A percentile compares a stretch with the other conserved stretches of the same genome.
Evolutionary conservation across 257 asterid species (phyloP).

Genomic region (Scutellaria minor): DNA sequence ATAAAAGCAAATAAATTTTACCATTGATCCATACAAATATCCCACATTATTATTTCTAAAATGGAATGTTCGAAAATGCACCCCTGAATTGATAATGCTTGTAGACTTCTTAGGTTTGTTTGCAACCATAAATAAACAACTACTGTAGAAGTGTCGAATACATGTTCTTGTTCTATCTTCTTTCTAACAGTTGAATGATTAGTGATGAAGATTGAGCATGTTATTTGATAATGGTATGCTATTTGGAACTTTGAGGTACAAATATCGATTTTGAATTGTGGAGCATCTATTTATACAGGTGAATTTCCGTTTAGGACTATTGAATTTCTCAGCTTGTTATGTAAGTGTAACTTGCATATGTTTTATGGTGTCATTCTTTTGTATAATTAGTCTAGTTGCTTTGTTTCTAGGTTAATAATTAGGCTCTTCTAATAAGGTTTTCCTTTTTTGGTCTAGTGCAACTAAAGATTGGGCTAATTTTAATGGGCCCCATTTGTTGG

Average conservation of each 20-base stretch:
- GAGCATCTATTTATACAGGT: too few relatives aligned
- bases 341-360: too few relatives aligned
- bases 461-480: too few relatives aligned
- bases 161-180: conserved; percentile 11
- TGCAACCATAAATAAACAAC: neutral
- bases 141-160: neutral
- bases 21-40: conserved; percentile 3
- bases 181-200: neutral
- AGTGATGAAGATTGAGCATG: neutral
- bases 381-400: neutral
- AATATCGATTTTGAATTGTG: too few relatives aligned
- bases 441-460: too few relatives aligned
- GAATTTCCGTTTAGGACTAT: too few relatives aligned
- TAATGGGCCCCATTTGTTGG: too few relatives aligned
- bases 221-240: too few relatives aligned
- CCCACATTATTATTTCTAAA: too few relatives aligned
- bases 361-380: too few relatives aligned
- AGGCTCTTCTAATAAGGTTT: neutral
- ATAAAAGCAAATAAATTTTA: neutral
- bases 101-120: conserved; percentile 20
- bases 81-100: neutral
- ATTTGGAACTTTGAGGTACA: too few relatives aligned
- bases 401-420: neutral
- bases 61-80: neutral
- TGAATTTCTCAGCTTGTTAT: too few relatives aligned